Conservation (phyloP, 495 filamentous ascomycete genomes). For the Penicillium lividum region DNA sequence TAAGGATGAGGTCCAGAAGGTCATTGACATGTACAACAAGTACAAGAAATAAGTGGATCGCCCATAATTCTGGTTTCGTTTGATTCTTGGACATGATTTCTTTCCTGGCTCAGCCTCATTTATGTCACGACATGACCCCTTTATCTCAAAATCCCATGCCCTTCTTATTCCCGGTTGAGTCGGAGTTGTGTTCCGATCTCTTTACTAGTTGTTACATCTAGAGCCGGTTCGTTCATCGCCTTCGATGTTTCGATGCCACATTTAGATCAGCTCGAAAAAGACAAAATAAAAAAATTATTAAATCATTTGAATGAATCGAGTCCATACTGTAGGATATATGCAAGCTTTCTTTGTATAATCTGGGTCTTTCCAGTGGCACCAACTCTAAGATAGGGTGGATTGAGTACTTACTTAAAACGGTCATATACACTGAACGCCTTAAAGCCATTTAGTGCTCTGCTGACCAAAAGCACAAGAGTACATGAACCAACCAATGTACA, state of each 20-base stretch:
- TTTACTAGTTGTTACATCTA: constrained; percentile 1
- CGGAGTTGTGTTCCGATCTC: neutral
- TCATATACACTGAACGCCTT: too few species aligned
- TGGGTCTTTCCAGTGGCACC: too few species aligned
- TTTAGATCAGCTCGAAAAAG: neutral
- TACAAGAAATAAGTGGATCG: constrained; percentile 36
- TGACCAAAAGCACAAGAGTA: too few species aligned
- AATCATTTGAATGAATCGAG: constrained; percentile 16
- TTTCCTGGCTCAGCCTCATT: constrained; percentile 11
- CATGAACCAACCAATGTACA: too few species aligned
- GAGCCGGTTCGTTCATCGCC: neutral
- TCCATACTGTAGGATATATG: neutral
- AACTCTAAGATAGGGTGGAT: too few species aligned
- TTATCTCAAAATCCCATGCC: constrained; percentile 13
- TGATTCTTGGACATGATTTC: constrained; percentile 9
- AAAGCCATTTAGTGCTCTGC: too few species aligned
- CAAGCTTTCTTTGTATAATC: neutral
- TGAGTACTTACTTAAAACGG: too few species aligned
- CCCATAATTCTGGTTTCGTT: neutral
- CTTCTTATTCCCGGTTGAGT: constrained; percentile 1
- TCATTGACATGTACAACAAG: constrained; percentile 64
- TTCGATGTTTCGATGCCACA: neutral
- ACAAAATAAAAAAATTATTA: constrained; percentile 17
- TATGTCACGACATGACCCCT: neutral
- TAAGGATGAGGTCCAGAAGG: constrained; percentile 92